Evolutionary conservation across 129 eudicot species (phyloP), one percentile per base, ranked within the genome.

Genomic region (Tanacetum coccineum): DNA sequence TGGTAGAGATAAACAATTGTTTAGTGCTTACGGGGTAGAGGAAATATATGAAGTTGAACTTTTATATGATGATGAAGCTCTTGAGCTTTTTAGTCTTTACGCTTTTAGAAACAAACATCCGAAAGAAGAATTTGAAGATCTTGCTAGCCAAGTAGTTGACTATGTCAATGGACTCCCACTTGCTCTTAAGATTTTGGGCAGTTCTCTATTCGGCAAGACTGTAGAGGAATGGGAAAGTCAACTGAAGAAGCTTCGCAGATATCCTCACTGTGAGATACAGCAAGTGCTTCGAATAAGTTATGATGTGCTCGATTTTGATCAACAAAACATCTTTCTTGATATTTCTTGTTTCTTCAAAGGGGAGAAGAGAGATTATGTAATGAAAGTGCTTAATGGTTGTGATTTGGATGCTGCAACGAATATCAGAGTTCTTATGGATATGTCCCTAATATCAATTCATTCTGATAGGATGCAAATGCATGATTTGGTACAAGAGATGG

Each of bases 401-500:
- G 81, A 73, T 71, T 81, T 76, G 57, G 59, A 28, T 59, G 30
- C 70, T 9, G 74, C 22, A 18, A 58, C 67, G 19, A 78, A 78
- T 45, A 81, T 81, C n/a, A 67, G 64, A 57, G 71, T 59, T 53
- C 85, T 76, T 62, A 15, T 76, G 44, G 71, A 76, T 36, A 76
- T 36, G 66, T 72, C 81, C 0, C 75, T 76, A 13, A 10, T 81
- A 62, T 15, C 63, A 10, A 17, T 62, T 62, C 49, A 20, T 8
- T 2, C 32, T 9, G 59, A 30, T 30, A 44, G 32, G 14, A 45
- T 81, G 65, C 45, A 67, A 39, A 71, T 76, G 81, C 81, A 76
- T 76, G 75, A 76, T 52, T 51, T 76, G 70, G 59, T 76, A 17
- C 86, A 81, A 77, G 82, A 81, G 61, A 77, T 81, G 86, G 82